phyloP scores from a whole-genome alignment of 148 eudicot genomes.

The Drosera capensis region DNA sequence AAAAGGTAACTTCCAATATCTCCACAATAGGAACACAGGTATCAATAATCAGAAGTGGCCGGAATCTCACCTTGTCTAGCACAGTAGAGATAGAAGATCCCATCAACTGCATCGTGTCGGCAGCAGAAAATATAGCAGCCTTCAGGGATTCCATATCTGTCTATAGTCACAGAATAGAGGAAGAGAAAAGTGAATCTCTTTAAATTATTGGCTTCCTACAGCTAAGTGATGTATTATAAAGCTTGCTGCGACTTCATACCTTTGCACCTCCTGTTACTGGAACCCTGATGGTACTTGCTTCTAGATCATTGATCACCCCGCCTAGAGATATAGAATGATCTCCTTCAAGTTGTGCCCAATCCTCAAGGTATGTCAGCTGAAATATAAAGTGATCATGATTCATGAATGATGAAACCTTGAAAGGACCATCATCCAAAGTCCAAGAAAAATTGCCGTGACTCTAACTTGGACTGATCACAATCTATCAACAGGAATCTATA shows the following conservation, averaged over 20 bases:
- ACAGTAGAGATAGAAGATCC: constrained; percentile 57
- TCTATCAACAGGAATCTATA: no score
- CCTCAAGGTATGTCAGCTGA: constrained; percentile 61
- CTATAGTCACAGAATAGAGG: constrained; percentile 23
- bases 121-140: constrained; percentile 62
- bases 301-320: constrained; percentile 54
- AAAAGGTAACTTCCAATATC: neutral
- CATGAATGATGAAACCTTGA: no score
- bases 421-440: neutral
- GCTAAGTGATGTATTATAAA: neutral
- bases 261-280: constrained; percentile 79
- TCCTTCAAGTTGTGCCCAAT: constrained; percentile 58
- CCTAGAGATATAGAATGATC: constrained; percentile 56
- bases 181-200: neutral
- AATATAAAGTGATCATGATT: constrained; percentile 1
- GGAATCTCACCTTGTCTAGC: constrained; percentile 43
- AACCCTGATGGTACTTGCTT: constrained; percentile 79
- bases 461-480: neutral
- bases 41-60: neutral
- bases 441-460: neutral
- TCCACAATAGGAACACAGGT: neutral
- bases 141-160: constrained; percentile 55
- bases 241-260: constrained; percentile 24
- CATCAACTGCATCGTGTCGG: constrained; percentile 68
- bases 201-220: neutral